These are phyloP conservation scores for Rhynchospora pubera DNA, from an alignment of 176 grass and related monocot genomes.

Conservation along the genomic window DNA sequence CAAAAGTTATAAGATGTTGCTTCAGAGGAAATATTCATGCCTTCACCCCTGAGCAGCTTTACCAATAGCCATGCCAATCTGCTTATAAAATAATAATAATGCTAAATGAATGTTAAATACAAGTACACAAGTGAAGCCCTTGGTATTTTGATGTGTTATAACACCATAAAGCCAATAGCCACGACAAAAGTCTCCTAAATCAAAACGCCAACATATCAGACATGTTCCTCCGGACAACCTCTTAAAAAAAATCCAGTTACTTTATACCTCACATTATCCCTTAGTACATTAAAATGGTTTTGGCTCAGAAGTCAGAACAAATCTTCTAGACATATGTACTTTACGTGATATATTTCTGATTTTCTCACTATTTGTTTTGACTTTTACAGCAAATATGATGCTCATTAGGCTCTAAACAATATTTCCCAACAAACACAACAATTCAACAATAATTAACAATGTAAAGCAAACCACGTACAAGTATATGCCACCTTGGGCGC, in stretches of 20 bases:
- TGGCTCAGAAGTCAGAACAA: not conserved
- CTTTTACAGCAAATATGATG: too few species aligned
- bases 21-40: not conserved
- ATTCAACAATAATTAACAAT: not conserved
- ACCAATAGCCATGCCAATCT: not conserved
- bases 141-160: not conserved
- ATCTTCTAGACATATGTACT: not conserved
- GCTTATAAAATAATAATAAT: not conserved
- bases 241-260: not conserved
- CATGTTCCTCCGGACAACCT: not conserved
- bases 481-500: not conserved
- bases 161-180: not conserved
- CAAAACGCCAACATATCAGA: not conserved
- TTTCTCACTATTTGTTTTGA: not conserved
- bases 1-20: not conserved
- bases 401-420: too few species aligned
- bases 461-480: not conserved
- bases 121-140: not conserved
- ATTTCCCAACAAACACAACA: not conserved
- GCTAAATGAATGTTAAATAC: not conserved
- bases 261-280: not conserved
- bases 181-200: not conserved
- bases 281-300: not conserved
- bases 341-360: not conserved
- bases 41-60: not conserved